These are phyloP conservation scores for Candida cerambycidarum DNA, from an alignment of 805 yeast genomes.

Conservation along the genomic window DNA sequence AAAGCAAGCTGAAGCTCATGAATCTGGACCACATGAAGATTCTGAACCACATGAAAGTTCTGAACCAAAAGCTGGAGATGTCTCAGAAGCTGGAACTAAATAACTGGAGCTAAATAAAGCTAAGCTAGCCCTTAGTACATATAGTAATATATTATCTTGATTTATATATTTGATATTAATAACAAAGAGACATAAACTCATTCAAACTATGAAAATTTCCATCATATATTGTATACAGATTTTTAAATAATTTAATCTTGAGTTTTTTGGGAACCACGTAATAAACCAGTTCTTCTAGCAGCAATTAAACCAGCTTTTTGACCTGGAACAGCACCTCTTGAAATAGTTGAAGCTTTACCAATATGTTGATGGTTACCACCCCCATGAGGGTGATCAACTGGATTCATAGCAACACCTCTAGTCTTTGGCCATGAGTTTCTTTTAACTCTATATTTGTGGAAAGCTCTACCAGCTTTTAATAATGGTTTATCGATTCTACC, in stretches of 20 bases:
- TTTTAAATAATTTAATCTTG: conserved; percentile 35
- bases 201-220: conserved; percentile 9
- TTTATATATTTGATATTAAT: conserved; percentile 14
- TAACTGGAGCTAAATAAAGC: no score
- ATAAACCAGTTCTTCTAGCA: conserved; percentile 99
- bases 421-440: conserved; percentile 99
- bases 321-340: conserved; percentile 99
- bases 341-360: conserved; percentile 41
- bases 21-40: not conserved
- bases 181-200: conserved; percentile 10
- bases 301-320: conserved; percentile 99
- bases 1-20: not conserved
- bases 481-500: conserved; percentile 99
- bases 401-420: conserved; percentile 99
- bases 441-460: conserved; percentile 99
- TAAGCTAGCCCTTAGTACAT: no score
- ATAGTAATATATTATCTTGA: no score
- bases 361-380: conserved; percentile 74
- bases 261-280: conserved; percentile 98
- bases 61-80: not conserved
- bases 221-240: conserved; percentile 10
- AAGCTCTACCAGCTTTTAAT: conserved; percentile 99
- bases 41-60: not conserved
- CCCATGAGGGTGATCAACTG: conserved; percentile 99
- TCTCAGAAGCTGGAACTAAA: no score